Base-by-base conservation (phyloP, 306 rosid species). In the Lablab purpureus region DNA sequence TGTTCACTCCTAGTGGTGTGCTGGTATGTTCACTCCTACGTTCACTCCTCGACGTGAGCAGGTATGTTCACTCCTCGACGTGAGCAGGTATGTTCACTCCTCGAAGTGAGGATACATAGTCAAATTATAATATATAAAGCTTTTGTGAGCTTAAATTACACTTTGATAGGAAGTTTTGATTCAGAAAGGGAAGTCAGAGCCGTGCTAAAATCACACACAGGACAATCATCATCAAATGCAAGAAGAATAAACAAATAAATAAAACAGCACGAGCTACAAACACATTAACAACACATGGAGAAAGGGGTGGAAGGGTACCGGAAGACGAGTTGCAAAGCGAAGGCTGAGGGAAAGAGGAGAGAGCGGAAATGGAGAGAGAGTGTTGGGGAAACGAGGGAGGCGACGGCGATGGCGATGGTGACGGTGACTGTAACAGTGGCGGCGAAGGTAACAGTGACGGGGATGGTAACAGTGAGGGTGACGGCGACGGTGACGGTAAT, bases 341-440 rank as follows among this genome's bases (percentile, higher is more conserved):
- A 40, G 81, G 85, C 18, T 82, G 85, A 6, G 85, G 81, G 28
- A 67, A 81, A 34, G 81, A 23, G 12, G 81, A 37, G 0, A 68
- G 17, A 0, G 47, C 18, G 0, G 55, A 15, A 5, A 43, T 7
- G 22, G 46, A n/a, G 28, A 51, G 63, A 10, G 47, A 10, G 4
- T 50, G 59, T 17, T 49, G 62, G 9, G 86, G 85, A 17, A 17
- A 17, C 28, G 22, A 7, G 40, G 40, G 19, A 27, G 5, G 6
- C 30, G 66, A 27, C 40, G 66, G n/a, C 4, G n/a, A 21, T 0
- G 22, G 32, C 4, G 60, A n/a, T 36, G n/a, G 64, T 5, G 43
- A 15, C 1, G 69, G 45, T 0, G 65, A 23, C 1, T 25, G 84
- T 9, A 23, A n/a, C 64, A 18, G 64, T 5, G 43, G 2, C 2